Base-by-base conservation (phyloP, 495 filamentous ascomycete genomes). In the Cryomyces antarcticus region DNA sequence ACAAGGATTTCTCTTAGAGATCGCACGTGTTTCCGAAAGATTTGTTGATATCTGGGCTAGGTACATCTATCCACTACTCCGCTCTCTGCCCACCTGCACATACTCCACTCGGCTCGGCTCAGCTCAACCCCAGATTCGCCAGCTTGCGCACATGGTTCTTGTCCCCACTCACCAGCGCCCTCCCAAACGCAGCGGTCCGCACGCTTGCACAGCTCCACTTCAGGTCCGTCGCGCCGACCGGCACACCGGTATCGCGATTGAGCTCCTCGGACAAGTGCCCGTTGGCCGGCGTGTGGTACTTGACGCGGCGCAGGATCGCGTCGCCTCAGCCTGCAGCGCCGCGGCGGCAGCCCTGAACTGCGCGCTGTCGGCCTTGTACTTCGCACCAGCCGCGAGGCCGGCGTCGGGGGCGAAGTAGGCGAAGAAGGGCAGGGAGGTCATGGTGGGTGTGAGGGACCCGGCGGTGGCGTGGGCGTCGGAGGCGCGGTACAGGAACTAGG, bases 281-380 rank as follows among this genome's bases (percentile, higher is more conserved):
- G 27, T 47, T 41, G 5, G 49, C 42, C 2, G 52, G 52, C 28
- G 52, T 49, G 39, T 54, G 45, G 38, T 47, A 41, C 41, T 54
- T 52, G 42, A 54, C 37, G 4, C 41, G 43, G 31, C 52, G 45
- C 40, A 52, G 43, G 41, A 52, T 52, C 12, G 52, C 52, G 34
- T 54, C 52, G 17, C 49, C 52, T 49, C 52, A 54, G 31, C 52
- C 52, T 52, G 42, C 39, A 54, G 41, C n/a, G 42, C 31, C 7
- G n/a, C 36, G 30, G 52, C 38, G 7, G 44, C 43, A 34, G 42
- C 34, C 5, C 41, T 39, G 42, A 43, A 52, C 17, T 49, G 38
- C 12, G 37, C 13, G 12, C 24, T 42, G 31, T 33, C 31, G 41
- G 40, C 43, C 10, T 4, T 45, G 37, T 54, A 54, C 3, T 42